Percentiles rank a stretch among this genome's conserved stretches.
These are phyloP conservation scores for Cyclospora cayetanensis DNA, from an alignment of 169 alveolate species.

Conservation along the genomic window DNA sequence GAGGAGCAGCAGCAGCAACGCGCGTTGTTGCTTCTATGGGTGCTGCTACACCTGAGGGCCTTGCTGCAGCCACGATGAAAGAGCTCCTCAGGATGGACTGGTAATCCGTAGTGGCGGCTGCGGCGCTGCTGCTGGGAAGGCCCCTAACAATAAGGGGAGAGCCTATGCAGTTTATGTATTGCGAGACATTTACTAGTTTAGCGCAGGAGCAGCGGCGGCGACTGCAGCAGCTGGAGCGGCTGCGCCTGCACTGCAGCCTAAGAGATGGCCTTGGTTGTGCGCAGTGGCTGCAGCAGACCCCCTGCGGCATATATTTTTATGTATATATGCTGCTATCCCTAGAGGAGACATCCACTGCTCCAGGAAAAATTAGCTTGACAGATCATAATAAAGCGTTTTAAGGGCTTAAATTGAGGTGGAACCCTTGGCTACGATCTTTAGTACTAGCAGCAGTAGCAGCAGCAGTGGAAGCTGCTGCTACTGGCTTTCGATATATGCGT, in stretches of 20 bases:
- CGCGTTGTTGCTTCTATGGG: neutral
- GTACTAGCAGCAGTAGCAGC: neutral
- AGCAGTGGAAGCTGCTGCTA: no score
- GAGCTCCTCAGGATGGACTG: constrained; percentile 53
- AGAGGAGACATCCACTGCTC: no score
- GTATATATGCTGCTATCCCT: constrained; percentile 63
- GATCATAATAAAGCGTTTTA: neutral
- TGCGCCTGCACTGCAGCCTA: constrained; percentile 55
- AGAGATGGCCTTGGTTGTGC: constrained; percentile 59
- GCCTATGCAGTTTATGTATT: constrained; percentile 30
- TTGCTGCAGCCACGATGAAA: constrained; percentile 11
- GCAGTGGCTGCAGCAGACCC: constrained; percentile 68
- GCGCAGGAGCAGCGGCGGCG: constrained; percentile 33
- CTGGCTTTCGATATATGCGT: no score
- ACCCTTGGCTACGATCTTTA: neutral
- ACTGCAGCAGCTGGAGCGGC: constrained; percentile 63
- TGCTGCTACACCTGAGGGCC: constrained; percentile 25
- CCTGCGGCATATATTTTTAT: constrained; percentile 18
- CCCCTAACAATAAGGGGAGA: neutral
- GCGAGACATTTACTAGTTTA: neutral
- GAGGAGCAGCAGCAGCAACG: constrained; percentile 38
- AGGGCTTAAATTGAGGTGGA: neutral
- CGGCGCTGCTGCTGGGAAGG: constrained; percentile 27
- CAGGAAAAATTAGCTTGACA: neutral
- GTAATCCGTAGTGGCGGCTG: neutral